phyloP scores from a whole-genome alignment of 208 protist genomes.

The Vickermania spadyakhi region DNA sequence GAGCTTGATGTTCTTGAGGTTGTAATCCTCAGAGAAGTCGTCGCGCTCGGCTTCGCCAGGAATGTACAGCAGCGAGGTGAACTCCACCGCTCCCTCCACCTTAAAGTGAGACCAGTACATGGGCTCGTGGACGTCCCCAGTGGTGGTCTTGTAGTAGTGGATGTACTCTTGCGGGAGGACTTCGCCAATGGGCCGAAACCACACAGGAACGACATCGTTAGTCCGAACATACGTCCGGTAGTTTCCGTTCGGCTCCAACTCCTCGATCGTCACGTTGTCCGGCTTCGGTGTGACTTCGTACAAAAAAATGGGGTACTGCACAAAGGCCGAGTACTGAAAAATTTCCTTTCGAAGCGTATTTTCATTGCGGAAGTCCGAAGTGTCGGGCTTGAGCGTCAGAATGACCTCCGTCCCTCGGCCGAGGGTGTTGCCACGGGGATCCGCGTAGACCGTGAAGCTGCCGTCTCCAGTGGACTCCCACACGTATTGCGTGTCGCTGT shows the following conservation, averaged over 20 bases:
- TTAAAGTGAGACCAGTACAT: constrained; percentile 96
- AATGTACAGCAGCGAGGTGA: constrained; percentile 97
- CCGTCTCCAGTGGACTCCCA: constrained; percentile 97
- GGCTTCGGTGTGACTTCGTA: constrained; percentile 77
- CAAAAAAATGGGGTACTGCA: constrained; percentile 97
- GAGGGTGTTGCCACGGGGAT: constrained; percentile 93
- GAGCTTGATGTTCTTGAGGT: constrained; percentile 86
- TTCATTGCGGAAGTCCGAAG: constrained; percentile 93
- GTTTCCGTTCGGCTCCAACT: constrained; percentile 29
- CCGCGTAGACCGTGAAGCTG: constrained; percentile 92
- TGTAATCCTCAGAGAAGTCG: constrained; percentile 80
- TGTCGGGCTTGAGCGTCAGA: constrained; percentile 96
- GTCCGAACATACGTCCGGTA: constrained; percentile 86
- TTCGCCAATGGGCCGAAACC: constrained; percentile 92
- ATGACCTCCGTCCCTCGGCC: constrained; percentile 96
- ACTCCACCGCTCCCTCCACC: constrained; percentile 97
- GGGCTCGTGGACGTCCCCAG: constrained; percentile 91
- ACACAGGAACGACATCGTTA: constrained; percentile 99
- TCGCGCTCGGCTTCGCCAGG: constrained; percentile 85
- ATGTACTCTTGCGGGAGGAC: constrained; percentile 98
- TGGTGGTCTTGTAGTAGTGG: constrained; percentile 98
- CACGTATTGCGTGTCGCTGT: constrained; percentile 92
- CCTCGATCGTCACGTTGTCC: constrained; percentile 61
- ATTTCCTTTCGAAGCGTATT: constrained; percentile 90
- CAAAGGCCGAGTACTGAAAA: constrained; percentile 99